Base-by-base conservation (phyloP, 2,329 filamentous ascomycete genomes). In the Aphanoascus verrucosus region DNA sequence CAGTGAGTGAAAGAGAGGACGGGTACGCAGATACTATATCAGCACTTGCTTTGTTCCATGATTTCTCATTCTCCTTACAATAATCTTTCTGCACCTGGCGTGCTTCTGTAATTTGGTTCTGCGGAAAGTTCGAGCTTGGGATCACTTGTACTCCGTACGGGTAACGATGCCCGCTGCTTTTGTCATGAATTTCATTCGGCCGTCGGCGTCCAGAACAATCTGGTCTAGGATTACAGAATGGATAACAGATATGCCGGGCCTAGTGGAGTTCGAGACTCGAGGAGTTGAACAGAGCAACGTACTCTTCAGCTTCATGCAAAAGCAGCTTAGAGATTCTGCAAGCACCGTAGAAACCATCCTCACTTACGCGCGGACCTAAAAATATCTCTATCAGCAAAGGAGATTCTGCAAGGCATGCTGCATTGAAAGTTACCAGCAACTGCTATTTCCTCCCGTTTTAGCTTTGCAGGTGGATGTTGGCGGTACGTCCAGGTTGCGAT, bases 141-240 rank as follows among this genome's bases (percentile, higher is more conserved):
- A 63, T 86, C 80, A n/a, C 83, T 82, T 35, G 85, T 85, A 74
- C 83, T n/a, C n/a, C n/a, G n/a, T n/a, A n/a, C n/a, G 84, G 31
- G 85, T 78, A 44, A 84, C 88, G 14, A 94, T 79, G 61, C 85
- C 81, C 48, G 95, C 82, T 45, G 94, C 81, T n/a, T n/a, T n/a
- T n/a, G 67, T 94, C 88, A 58, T 96, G 80, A 54, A 87, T 84
- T 62, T 88, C 81, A 56, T 86, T 91, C 60, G 96, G 83, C 40
- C 89, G 76, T n/a, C 82, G 81, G 57, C 88, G 81, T 11, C 79
- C 9, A 79, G 73, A 17, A 82, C 81, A 49, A 96, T 78, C 55
- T 89, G 83, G 14, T 80, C 76, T 49, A 97, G 77, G 12, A 79
- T 71, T 32, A 85, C n/a, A n/a, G n/a, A n/a, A n/a, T 28, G 23